These are phyloP conservation scores for Flaveria robusta DNA, from an alignment of 129 eudicot genomes.

Conservation along the genomic window DNA sequence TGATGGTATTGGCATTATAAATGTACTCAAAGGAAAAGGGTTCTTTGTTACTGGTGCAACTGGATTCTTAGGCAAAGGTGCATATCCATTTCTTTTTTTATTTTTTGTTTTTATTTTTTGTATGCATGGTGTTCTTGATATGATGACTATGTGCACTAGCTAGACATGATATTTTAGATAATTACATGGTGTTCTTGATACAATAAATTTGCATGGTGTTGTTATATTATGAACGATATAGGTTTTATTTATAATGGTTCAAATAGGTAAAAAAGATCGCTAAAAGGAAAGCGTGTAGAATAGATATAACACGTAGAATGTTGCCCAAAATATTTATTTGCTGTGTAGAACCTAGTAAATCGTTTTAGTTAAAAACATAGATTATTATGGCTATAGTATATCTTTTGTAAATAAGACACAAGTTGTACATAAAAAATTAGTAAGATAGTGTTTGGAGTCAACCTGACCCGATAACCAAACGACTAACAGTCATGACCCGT, in stretches of 20 bases:
- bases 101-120: not conserved
- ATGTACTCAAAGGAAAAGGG: slow-evolving; percentile 68
- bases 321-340: not conserved
- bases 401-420: not conserved
- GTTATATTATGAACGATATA: not conserved
- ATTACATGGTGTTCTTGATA: not conserved
- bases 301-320: not conserved
- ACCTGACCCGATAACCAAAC: not conserved
- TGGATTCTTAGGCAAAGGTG: slow-evolving; percentile 95
- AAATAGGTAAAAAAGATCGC: not conserved
- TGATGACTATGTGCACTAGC: not conserved
- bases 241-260: not conserved
- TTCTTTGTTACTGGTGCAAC: slow-evolving; percentile 91
- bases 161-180: not conserved
- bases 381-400: not conserved
- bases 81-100: not conserved
- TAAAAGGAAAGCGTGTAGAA: not conserved
- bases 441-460: not conserved
- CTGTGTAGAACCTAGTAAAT: not conserved
- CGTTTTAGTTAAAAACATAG: not conserved
- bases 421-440: not conserved
- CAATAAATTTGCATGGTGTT: not conserved
- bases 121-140: not conserved
- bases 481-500: not conserved
- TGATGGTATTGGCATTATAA: slow-evolving; percentile 80